A percentile compares a stretch with the other conserved stretches of the same genome.
Evolutionary conservation across 2,329 filamentous ascomycete genomes (phyloP).

Genomic region (Scolecobasidium constrictum): DNA sequence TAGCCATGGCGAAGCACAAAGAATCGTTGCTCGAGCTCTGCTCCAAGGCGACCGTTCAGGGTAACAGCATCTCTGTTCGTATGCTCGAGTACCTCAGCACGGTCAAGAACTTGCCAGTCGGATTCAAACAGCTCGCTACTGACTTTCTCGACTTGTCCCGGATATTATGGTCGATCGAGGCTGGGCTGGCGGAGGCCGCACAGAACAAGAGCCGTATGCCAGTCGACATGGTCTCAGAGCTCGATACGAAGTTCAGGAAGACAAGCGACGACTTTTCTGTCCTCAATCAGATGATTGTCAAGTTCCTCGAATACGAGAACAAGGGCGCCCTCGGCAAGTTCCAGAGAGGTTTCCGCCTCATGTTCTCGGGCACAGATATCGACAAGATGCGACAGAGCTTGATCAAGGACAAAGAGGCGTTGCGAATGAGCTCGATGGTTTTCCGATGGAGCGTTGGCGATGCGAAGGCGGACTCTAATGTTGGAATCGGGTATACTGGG

Average conservation of each 20-base stretch:
- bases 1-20: slow-evolving; percentile 16
- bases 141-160: slow-evolving; percentile 59
- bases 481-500: slow-evolving; percentile 57
- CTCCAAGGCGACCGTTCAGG: slow-evolving; percentile 46
- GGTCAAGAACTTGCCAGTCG: slow-evolving; percentile 42
- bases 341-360: slow-evolving; percentile 50
- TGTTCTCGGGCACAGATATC: slow-evolving; percentile 36
- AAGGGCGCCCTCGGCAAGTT: slow-evolving; percentile 50
- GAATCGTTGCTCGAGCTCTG: slow-evolving; percentile 41
- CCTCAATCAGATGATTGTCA: slow-evolving; percentile 51
- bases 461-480: slow-evolving; percentile 46
- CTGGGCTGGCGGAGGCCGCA: slow-evolving; percentile 47
- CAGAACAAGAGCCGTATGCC: slow-evolving; percentile 44
- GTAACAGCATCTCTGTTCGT: slow-evolving; percentile 53
- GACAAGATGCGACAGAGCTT: slow-evolving; percentile 1
- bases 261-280: slow-evolving; percentile 51
- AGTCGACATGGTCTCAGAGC: slow-evolving; percentile 49
- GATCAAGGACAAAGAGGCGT: slow-evolving; percentile 31
- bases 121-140: slow-evolving; percentile 49
- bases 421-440: slow-evolving; percentile 53
- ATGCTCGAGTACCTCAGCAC: slow-evolving; percentile 54
- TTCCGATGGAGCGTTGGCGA: slow-evolving; percentile 54
- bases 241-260: slow-evolving; percentile 52
- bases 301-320: slow-evolving; percentile 51
- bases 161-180: slow-evolving; percentile 57